These are phyloP conservation scores for Aspergillus tubingensis DNA, from an alignment of 2,329 filamentous ascomycete species.

Conservation along the genomic window DNA sequence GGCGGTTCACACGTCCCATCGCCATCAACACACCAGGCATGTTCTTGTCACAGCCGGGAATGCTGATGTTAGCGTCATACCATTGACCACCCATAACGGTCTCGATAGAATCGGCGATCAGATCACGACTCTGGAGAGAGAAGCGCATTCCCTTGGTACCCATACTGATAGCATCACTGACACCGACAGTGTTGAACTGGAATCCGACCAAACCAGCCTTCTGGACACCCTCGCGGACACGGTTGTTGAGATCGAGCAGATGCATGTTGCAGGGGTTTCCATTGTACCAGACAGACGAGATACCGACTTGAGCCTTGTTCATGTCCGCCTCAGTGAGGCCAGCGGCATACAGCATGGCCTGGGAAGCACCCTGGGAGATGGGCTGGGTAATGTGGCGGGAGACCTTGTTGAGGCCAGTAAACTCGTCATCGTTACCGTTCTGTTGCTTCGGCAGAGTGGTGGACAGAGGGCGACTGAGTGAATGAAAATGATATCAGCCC, in stretches of 20 bases:
- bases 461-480: slow-evolving; percentile 37
- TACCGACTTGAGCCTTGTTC: slow-evolving; percentile 95
- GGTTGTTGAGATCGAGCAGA: slow-evolving; percentile 80
- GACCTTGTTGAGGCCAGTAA: slow-evolving; percentile 71
- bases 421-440: slow-evolving; percentile 48
- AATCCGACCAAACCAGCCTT: slow-evolving; percentile 83
- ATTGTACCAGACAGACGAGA: slow-evolving; percentile 96
- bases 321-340: slow-evolving; percentile 84
- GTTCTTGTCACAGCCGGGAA: slow-evolving; percentile 99
- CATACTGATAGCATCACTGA: slow-evolving; percentile 98
- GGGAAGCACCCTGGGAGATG: slow-evolving; percentile 96
- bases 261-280: slow-evolving; percentile 99
- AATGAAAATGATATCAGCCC: not conserved
- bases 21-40: slow-evolving; percentile 93
- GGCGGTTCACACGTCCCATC: slow-evolving; percentile 92
- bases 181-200: slow-evolving; percentile 99
- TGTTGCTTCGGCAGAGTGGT: slow-evolving; percentile 51
- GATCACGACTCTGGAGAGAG: slow-evolving; percentile 88
- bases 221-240: slow-evolving; percentile 71
- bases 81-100: slow-evolving; percentile 98
- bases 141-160: slow-evolving; percentile 96
- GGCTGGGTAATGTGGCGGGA: slow-evolving; percentile 88
- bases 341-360: slow-evolving; percentile 98
- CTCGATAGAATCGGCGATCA: slow-evolving; percentile 98
- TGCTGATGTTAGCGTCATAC: slow-evolving; percentile 96